Evolutionary conservation across 2,329 filamentous ascomycete genomes (phyloP).

Genomic region (Talaromyces pinophilus): DNA sequence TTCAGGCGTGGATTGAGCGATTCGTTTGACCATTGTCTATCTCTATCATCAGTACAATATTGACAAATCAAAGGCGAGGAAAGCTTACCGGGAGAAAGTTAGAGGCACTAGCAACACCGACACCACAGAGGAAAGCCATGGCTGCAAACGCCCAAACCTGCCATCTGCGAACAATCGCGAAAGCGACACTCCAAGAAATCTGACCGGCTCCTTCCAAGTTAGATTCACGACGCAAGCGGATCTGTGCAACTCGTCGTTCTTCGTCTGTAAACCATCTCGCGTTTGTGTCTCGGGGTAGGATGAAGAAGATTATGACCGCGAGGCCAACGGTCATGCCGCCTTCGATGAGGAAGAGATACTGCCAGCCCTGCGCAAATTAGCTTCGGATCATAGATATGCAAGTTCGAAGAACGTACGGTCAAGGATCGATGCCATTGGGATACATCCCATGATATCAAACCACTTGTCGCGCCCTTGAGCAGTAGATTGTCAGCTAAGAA

Average conservation of each 20-base stretch:
- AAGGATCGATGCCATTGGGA: slow-evolving; percentile 21
- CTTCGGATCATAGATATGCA: no score
- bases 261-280: slow-evolving; percentile 44
- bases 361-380: slow-evolving; percentile 14
- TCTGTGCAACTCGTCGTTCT: slow-evolving; percentile 27
- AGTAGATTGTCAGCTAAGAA: neutral
- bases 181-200: slow-evolving; percentile 12
- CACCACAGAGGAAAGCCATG: slow-evolving; percentile 18
- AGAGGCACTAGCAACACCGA: slow-evolving; percentile 18
- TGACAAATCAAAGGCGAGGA: neutral
- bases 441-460: slow-evolving; percentile 34
- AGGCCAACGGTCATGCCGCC: slow-evolving; percentile 20
- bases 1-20: slow-evolving; percentile 49
- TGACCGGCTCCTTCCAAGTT: slow-evolving; percentile 6
- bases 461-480: slow-evolving; percentile 37
- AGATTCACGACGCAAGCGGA: slow-evolving; percentile 14
- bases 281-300: slow-evolving; percentile 36
- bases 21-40: slow-evolving; percentile 43
- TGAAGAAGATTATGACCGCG: slow-evolving; percentile 36
- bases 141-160: slow-evolving; percentile 18
- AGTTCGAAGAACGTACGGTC: no score
- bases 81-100: slow-evolving; percentile 18
- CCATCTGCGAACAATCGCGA: slow-evolving; percentile 7
- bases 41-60: neutral
- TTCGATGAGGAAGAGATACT: slow-evolving; percentile 22